Evolutionary conservation across 495 filamentous ascomycete species (phyloP), one percentile per base, ranked within the genome.

Genomic region (Aspergillus affinis): DNA sequence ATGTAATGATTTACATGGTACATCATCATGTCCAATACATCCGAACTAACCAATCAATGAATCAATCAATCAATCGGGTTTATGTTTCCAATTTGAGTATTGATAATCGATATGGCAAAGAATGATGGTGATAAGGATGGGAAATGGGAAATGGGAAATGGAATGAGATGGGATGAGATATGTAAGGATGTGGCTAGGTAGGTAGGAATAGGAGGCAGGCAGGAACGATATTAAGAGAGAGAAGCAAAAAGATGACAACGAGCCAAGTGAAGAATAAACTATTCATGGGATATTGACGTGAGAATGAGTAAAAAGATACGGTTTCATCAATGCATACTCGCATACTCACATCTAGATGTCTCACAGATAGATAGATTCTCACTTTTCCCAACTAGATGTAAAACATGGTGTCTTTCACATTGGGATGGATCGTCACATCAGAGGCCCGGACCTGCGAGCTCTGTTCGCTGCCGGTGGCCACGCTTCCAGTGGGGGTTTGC

Each of bases 331-430:
- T n/a, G 23, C 23, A 26, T 26, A 26, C 23, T n/a, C n/a, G 4
- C 23, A 26, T 26, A 26, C 23, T 26, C 23, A 26, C 2, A 32
- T 7, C 29, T 10, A 32, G 10, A 32, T 10, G 29, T 32, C 29
- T 32, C 6, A 32, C 29, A 32, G 6, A 7, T 32, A 10, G 29
- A 32, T 41, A 32, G 30, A 32, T 4, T 3, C 7, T 32, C 30
- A 12, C 12, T 17, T 13, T 13, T 5, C 36, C 36, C 36, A 2
- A 4, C 36, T 74, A 93, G 54, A 93, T 88, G 71, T 92, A 93
- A 66, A 89, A 92, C 90, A 93, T 93, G 2, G 82, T 79, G 53
- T 91, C 76, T 21, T 65, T 69, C 36, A 93, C 61, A 3, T 75
- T 84, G 0, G 51, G 19, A 51, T 86, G 81, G 13, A 88, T 73